Base-by-base conservation (phyloP, 768 basidiomycete species). In the Hirschioporus abietinus region DNA sequence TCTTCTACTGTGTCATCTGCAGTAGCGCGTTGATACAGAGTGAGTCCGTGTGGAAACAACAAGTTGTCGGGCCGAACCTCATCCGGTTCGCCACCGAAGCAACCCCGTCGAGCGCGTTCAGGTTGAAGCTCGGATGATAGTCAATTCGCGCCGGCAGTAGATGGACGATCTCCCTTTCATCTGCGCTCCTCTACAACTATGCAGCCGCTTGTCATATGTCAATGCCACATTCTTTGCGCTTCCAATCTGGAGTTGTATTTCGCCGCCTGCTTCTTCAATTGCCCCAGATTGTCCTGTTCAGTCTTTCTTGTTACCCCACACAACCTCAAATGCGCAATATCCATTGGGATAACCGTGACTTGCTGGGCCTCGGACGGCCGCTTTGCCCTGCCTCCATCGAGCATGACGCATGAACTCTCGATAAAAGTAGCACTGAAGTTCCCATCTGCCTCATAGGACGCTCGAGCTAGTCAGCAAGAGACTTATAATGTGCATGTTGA, bases 401-500 rank as follows among this genome's bases (percentile, higher is more conserved):
- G 25, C 60, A 61, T 25, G 60, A 24, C 60, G 60, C 60, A 61
- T 61, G 60, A 61, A 61, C 60, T 15, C 30, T 52, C 42, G 30
- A 25, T 61, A 34, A 61, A 61, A 61, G 60, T 61, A 34, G 60
- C 30, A 61, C 24, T 61, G 60, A 34, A 61, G 25, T 61, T 61
- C 60, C 60, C 60, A 61, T 61, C 60, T 61, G 23, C 60, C 30
- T 30, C 42, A 61, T 25, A 61, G 3, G 60, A 61, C 17, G 17
- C 9, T 23, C 60, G 30, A 61, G 12, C 60, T 61, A 18, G 24
- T 25, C 24, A 61, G 30, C 30, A 61, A 61, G 6, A 34, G 30
- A 61, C 42, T 52, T 52, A 52, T 52, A 52, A 52, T 52, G 42
- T 20, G 42, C 42, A 2, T 52, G 42, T 52, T 52, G 42, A 52